Conservation (phyloP, 2,329 filamentous ascomycete species). For the Pseudomassariella vexata region DNA sequence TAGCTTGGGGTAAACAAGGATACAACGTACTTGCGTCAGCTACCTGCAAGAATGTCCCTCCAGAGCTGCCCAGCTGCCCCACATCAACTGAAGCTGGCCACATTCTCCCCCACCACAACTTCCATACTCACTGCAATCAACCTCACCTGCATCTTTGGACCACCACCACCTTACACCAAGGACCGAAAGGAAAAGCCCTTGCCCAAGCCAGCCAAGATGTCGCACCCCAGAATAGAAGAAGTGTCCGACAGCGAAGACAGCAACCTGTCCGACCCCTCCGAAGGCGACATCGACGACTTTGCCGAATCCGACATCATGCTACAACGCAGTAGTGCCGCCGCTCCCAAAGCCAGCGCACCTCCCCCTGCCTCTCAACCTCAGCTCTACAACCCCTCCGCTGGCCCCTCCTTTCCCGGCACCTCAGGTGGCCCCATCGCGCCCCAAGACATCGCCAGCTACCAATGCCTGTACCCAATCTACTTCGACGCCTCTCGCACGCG, state of each 20-base stretch:
- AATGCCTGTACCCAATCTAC: conserved; percentile 92
- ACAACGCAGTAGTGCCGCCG: conserved; percentile 28
- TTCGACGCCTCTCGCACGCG: conserved; percentile 75
- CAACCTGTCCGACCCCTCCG: conserved; percentile 74
- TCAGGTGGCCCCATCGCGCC: conserved; percentile 33
- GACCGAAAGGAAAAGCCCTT: no score
- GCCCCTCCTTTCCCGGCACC: conserved; percentile 12
- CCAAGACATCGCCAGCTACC: conserved; percentile 64
- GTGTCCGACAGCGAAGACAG: conserved; percentile 70
- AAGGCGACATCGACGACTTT: conserved; percentile 72
- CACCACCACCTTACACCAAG: no score
- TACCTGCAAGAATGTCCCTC: no score
- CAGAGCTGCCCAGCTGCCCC: no score
- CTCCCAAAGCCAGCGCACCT: conserved; percentile 20
- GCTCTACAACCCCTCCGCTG: conserved; percentile 20
- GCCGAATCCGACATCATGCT: conserved; percentile 52
- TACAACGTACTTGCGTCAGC: no score
- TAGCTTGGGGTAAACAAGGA: no score
- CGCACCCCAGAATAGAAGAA: conserved; percentile 86
- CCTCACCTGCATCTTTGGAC: no score
- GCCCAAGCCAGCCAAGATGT: conserved; percentile 59
- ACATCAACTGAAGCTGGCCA: no score
- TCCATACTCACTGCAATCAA: no score
- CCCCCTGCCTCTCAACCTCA: conserved; percentile 12
- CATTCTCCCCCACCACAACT: no score